Percentiles rank a stretch among this genome's conserved stretches.
phyloP scores from a whole-genome alignment of 495 filamentous ascomycete species.

The Friedmanniomyces simplex region DNA sequence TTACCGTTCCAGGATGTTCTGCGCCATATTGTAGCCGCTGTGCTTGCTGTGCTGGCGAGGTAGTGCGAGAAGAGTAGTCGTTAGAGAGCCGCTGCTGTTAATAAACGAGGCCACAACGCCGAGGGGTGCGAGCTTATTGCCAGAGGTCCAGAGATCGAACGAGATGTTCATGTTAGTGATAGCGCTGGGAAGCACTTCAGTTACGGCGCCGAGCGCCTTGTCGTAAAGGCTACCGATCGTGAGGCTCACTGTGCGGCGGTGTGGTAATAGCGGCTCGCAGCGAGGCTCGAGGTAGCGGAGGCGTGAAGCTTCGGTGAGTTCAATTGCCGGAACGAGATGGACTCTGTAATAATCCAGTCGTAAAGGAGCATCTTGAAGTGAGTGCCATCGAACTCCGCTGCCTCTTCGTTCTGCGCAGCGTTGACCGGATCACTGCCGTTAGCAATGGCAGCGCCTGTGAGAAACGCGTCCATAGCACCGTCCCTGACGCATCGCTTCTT shows the following conservation, averaged over 20 bases:
- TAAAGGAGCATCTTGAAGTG: constrained; percentile 3
- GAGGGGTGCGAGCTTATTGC: constrained; percentile 4
- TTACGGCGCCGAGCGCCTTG: background rate
- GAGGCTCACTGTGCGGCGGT: background rate
- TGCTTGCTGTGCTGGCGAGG: constrained; percentile 6
- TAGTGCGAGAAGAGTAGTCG: constrained; percentile 3
- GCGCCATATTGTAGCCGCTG: constrained; percentile 10
- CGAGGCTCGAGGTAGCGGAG: background rate
- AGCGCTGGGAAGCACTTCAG: background rate
- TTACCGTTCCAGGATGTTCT: no score
- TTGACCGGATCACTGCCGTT: background rate
- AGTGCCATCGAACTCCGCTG: background rate
- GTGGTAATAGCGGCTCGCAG: background rate
- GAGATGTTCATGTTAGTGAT: constrained; percentile 4
- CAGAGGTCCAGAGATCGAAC: no score
- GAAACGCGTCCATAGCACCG: background rate
- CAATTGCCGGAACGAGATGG: background rate
- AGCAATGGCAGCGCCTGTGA: background rate
- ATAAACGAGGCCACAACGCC: constrained; percentile 10
- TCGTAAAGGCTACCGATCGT: background rate
- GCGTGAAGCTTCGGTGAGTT: background rate
- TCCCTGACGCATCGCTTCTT: background rate
- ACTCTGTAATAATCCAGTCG: constrained; percentile 4
- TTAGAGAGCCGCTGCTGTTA: background rate
- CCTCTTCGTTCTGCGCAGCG: background rate